A percentile compares a stretch with the other conserved stretches of the same genome.
Conservation (phyloP, 306 rosid species). For the Comarum palustre region DNA sequence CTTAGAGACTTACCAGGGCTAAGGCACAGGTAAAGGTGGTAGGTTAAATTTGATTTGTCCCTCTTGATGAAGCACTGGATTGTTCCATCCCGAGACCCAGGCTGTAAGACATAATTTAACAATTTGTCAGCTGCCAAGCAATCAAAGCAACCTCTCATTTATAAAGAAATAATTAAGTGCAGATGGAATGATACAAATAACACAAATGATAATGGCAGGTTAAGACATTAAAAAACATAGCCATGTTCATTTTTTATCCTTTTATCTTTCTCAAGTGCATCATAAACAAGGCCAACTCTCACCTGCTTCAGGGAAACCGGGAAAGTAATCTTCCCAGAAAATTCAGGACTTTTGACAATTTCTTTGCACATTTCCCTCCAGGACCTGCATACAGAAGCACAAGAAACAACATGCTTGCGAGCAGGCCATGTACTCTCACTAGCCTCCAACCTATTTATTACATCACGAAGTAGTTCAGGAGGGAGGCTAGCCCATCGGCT, state of each 20-base stretch:
- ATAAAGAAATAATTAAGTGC: neutral
- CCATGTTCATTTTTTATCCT: neutral
- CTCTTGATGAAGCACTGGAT: slow-evolving; percentile 91
- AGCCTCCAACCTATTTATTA: slow-evolving; percentile 72
- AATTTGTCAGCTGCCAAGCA: slow-evolving; percentile 11
- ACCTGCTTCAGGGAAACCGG: slow-evolving; percentile 92
- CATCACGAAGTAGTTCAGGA: slow-evolving; percentile 78
- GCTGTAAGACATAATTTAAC: slow-evolving; percentile 45
- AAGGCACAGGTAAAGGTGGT: slow-evolving; percentile 84
- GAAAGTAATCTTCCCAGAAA: slow-evolving; percentile 79
- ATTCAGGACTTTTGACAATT: slow-evolving; percentile 65
- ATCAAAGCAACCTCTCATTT: neutral
- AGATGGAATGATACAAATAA: neutral
- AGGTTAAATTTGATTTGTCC: slow-evolving; percentile 81
- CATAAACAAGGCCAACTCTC: slow-evolving; percentile 10
- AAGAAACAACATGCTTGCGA: slow-evolving; percentile 72
- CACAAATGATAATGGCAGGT: neutral
- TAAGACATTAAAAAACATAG: neutral
- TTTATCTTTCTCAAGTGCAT: neutral
- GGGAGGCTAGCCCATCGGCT: slow-evolving; percentile 89
- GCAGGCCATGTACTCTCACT: slow-evolving; percentile 85
- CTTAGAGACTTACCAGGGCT: slow-evolving; percentile 62
- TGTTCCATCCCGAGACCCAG: slow-evolving; percentile 75
- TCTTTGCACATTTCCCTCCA: slow-evolving; percentile 97
- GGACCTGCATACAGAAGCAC: slow-evolving; percentile 82